These are phyloP conservation scores for Mycena belliarum DNA, from an alignment of 768 basidiomycete species.

Conservation along the genomic window DNA sequence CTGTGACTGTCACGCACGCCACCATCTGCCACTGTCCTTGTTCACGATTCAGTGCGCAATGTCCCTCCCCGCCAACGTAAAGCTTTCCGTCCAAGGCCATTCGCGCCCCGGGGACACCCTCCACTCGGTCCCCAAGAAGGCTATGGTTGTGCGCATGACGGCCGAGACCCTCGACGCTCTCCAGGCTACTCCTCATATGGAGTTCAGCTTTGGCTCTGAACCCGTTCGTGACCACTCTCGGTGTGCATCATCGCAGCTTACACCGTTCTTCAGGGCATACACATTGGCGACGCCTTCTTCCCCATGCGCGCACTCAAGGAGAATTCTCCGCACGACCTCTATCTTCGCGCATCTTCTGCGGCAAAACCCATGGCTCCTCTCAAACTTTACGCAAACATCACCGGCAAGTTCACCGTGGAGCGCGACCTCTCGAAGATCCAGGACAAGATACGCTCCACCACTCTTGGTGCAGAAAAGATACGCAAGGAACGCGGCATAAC, in stretches of 20 bases:
- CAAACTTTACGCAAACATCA: conserved; percentile 72
- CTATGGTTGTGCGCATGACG: conserved; percentile 77
- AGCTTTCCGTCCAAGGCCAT: conserved; percentile 60
- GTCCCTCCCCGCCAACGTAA: conserved; percentile 61
- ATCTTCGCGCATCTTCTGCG: conserved; percentile 61
- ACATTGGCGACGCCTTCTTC: conserved; percentile 66
- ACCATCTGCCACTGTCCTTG: too few relatives aligned
- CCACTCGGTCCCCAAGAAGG: conserved; percentile 65
- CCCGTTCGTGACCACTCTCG: conserved; percentile 45
- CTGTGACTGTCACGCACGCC: too few relatives aligned
- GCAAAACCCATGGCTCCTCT: conserved; percentile 64
- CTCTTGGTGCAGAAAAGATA: conserved; percentile 43
- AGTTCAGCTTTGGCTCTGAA: conserved; percentile 62
- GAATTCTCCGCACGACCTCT: conserved; percentile 66
- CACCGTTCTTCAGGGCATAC: conserved; percentile 51
- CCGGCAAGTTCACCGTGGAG: conserved; percentile 71
- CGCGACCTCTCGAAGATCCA: conserved; percentile 54
- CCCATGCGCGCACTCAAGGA: conserved; percentile 58
- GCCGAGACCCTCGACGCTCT: conserved; percentile 72
- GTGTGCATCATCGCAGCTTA: not conserved
- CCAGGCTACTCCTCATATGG: conserved; percentile 48
- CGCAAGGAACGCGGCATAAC: conserved; percentile 48
- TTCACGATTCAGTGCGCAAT: conserved; percentile 33
- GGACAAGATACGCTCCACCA: conserved; percentile 47
- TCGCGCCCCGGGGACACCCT: conserved; percentile 55